Conservation (phyloP, 2,329 filamentous ascomycete genomes). For the Colletotrichum sp. region DNA sequence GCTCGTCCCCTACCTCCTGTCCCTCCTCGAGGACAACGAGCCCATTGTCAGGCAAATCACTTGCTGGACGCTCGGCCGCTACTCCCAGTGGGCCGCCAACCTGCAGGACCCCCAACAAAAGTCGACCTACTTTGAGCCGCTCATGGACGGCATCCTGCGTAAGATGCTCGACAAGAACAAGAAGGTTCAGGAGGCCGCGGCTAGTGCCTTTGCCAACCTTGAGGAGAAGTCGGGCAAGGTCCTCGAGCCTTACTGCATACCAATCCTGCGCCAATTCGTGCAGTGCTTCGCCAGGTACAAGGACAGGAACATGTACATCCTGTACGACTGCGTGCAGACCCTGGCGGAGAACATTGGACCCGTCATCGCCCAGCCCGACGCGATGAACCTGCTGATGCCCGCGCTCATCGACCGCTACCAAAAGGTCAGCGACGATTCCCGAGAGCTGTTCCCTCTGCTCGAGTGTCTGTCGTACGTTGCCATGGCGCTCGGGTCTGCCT, state of each 20-base stretch:
- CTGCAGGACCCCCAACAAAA: constrained; percentile 71
- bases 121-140: constrained; percentile 84
- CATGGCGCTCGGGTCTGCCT: constrained; percentile 80
- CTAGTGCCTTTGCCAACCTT: constrained; percentile 93
- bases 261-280: constrained; percentile 92
- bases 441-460: constrained; percentile 93
- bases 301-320: constrained; percentile 97
- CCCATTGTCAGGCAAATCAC: constrained; percentile 96
- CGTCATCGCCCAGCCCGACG: constrained; percentile 77
- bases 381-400: constrained; percentile 90
- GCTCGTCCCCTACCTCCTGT: constrained; percentile 88
- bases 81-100: constrained; percentile 89
- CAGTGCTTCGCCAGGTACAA: constrained; percentile 95
- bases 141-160: constrained; percentile 94
- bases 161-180: constrained; percentile 98
- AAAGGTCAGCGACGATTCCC: constrained; percentile 83
- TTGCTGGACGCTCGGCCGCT: constrained; percentile 95
- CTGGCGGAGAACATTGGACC: constrained; percentile 89
- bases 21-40: constrained; percentile 81
- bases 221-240: constrained; percentile 89
- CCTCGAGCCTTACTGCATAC: constrained; percentile 83
- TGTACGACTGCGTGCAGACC: constrained; percentile 98
- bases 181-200: constrained; percentile 94
- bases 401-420: constrained; percentile 89
- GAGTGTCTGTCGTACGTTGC: constrained; percentile 96